Percentiles rank a stretch among this genome's conserved stretches.
Conservation (phyloP, 371 early-diverging fungal species). For the Hamiltosporidium magnivora region DNA sequence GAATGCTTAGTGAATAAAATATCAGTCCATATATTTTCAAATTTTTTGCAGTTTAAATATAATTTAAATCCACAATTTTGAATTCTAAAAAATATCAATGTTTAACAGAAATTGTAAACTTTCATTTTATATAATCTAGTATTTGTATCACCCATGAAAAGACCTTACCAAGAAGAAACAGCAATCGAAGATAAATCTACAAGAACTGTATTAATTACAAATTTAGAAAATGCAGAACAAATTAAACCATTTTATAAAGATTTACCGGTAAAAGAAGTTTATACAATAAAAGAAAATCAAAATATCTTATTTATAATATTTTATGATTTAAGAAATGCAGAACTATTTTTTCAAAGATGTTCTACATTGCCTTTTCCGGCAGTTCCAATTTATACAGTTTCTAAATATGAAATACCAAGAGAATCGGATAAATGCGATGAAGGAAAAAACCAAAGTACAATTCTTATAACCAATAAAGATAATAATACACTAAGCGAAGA, state of each 20-base stretch:
- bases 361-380: not conserved
- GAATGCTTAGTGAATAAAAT: no score
- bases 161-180: no score
- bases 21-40: no score
- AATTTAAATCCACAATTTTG: no score
- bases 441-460: slow-evolving; percentile 45
- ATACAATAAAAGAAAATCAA: slow-evolving; percentile 28
- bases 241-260: slow-evolving; percentile 7
- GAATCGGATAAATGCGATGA: slow-evolving; percentile 49
- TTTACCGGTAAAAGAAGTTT: slow-evolving; percentile 18
- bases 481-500: slow-evolving; percentile 7
- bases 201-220: slow-evolving; percentile 39
- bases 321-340: slow-evolving; percentile 40
- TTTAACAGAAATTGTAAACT: no score
- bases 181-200: slow-evolving; percentile 13
- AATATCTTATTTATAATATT: slow-evolving; percentile 45
- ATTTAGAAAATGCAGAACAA: slow-evolving; percentile 17
- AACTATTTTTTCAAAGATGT: slow-evolving; percentile 14
- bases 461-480: slow-evolving; percentile 26
- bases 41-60: no score
- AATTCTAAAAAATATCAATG: no score
- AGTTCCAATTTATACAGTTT: slow-evolving; percentile 24
- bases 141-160: no score
- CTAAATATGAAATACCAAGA: slow-evolving; percentile 49
- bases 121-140: no score